Evolutionary conservation across 176 grass and related monocot genomes (phyloP).

Genomic region (Dendrocalamus sinicus): DNA sequence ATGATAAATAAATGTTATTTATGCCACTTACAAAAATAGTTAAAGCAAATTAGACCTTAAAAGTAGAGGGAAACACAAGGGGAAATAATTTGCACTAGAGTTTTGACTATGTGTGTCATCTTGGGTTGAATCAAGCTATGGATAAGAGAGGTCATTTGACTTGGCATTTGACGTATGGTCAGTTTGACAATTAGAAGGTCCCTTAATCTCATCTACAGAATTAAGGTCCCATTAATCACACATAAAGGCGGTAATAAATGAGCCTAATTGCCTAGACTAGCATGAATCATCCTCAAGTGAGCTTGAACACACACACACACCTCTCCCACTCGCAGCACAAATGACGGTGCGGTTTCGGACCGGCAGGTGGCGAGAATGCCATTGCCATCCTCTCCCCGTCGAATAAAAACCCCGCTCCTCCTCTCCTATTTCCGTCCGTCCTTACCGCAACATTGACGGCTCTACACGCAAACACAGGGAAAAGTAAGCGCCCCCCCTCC

Average conservation of each 20-base stretch:
- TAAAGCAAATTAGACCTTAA: too few relatives aligned
- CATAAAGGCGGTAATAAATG: neutral
- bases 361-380: conserved; percentile 33
- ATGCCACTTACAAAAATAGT: too few relatives aligned
- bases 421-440: neutral
- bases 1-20: too few relatives aligned
- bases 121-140: too few relatives aligned
- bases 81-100: too few relatives aligned
- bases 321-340: neutral
- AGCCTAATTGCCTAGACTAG: conserved; percentile 1
- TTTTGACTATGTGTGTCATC: too few relatives aligned
- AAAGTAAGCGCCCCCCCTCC: neutral
- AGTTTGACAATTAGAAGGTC: neutral
- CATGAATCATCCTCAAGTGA: neutral
- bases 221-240: neutral
- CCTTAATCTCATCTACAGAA: too few relatives aligned
- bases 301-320: neutral
- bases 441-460: conserved; percentile 42
- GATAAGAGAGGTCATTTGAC: too few relatives aligned
- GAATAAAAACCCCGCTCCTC: conserved; percentile 10
- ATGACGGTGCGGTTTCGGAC: conserved; percentile 19
- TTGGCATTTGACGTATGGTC: neutral
- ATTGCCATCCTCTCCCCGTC: conserved; percentile 24
- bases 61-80: too few relatives aligned
- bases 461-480: conserved; percentile 39